Conservation (phyloP, 108 stramenopile species). For the Skeletonema costatum region DNA sequence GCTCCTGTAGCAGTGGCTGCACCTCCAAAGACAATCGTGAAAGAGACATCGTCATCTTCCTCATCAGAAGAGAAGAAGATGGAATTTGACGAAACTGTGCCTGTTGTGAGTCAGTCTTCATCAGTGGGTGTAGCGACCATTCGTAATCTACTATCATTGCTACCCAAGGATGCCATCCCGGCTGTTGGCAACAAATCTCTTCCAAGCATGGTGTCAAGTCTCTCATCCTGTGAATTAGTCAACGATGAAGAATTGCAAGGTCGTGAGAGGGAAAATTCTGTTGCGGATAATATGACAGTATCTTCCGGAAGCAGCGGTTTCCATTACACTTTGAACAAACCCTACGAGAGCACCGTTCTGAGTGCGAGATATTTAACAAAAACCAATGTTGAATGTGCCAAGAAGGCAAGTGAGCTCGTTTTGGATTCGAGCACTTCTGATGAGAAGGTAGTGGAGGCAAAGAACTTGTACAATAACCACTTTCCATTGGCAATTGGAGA, state of each 20-base stretch:
- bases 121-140: constrained; percentile 42
- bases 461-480: constrained; percentile 43
- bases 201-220: constrained; percentile 49
- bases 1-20: constrained; percentile 1
- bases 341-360: constrained; percentile 66
- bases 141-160: constrained; percentile 39
- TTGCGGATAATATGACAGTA: constrained; percentile 62
- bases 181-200: constrained; percentile 43
- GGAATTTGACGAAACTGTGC: constrained; percentile 14
- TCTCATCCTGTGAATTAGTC: constrained; percentile 71
- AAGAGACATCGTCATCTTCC: not conserved
- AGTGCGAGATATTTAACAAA: constrained; percentile 80
- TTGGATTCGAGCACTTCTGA: constrained; percentile 9
- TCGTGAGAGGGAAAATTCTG: constrained; percentile 11
- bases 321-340: constrained; percentile 59
- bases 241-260: constrained; percentile 31
- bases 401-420: constrained; percentile 23
- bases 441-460: constrained; percentile 38
- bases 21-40: constrained; percentile 11
- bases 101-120: not conserved
- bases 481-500: constrained; percentile 50
- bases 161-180: constrained; percentile 29
- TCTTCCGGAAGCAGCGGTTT: constrained; percentile 54
- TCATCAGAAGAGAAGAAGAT: constrained; percentile 43
- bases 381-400: constrained; percentile 61